Conservation (phyloP, 768 basidiomycete species). For the Mrakia blollopis region DNA sequence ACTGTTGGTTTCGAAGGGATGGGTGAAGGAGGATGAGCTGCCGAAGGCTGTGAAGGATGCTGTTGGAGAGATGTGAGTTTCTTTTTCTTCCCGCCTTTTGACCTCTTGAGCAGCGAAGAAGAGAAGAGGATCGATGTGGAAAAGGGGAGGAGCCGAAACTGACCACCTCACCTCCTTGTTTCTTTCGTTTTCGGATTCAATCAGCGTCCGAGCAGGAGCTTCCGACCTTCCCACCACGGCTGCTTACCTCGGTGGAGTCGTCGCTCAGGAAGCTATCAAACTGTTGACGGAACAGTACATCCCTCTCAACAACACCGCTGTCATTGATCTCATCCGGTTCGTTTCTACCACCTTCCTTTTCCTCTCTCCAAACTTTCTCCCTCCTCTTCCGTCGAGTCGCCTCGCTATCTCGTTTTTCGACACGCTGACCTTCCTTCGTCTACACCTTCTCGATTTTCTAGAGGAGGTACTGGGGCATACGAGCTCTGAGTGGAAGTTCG, state of each 20-base stretch:
- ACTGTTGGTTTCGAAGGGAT: not conserved
- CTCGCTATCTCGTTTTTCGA: not conserved
- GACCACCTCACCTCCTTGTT: not conserved
- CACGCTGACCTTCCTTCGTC: not conserved
- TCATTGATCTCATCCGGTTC: constrained; percentile 62
- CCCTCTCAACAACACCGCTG: constrained; percentile 76
- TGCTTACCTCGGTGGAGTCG: constrained; percentile 84
- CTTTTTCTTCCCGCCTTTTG: too few species aligned
- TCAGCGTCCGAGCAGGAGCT: constrained; percentile 70
- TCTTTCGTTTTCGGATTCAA: not conserved
- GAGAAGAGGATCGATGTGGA: too few species aligned
- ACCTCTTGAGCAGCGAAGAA: not conserved
- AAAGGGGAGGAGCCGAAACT: not conserved
- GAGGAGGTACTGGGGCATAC: constrained; percentile 3
- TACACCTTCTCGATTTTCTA: not conserved
- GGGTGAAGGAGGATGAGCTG: constrained; percentile 30
- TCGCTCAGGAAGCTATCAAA: constrained; percentile 96
- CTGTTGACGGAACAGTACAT: constrained; percentile 93
- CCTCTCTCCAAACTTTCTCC: too few species aligned
- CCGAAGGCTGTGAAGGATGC: constrained; percentile 44
- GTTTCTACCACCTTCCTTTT: not conserved
- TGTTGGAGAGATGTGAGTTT: constrained; percentile 41
- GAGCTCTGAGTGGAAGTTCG: not conserved
- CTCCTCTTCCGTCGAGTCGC: not conserved
- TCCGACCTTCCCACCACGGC: constrained; percentile 90